A percentile compares a stretch with the other conserved stretches of the same genome.
These are phyloP conservation scores for Pythium phragmiticola DNA, from an alignment of 352 stramenopile genomes.

Conservation along the genomic window DNA sequence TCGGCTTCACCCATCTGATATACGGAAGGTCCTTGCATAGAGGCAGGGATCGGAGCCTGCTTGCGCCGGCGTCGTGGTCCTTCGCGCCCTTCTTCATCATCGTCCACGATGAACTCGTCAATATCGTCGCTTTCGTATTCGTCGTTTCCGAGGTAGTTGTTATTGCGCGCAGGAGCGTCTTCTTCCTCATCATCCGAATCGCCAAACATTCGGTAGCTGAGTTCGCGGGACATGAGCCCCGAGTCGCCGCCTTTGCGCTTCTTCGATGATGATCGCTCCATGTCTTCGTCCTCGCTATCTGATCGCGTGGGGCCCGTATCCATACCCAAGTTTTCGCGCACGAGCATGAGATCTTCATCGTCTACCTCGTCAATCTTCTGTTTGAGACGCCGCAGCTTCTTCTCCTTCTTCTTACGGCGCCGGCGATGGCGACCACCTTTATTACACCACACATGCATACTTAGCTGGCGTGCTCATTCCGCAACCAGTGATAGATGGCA, in stretches of 20 bases:
- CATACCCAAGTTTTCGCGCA: slow-evolving; percentile 89
- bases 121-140: slow-evolving; percentile 90
- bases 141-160: slow-evolving; percentile 84
- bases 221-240: slow-evolving; percentile 81
- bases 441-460: slow-evolving; percentile 1
- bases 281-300: slow-evolving; percentile 80
- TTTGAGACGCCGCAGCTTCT: slow-evolving; percentile 85
- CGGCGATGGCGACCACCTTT: slow-evolving; percentile 59
- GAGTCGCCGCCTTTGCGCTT: slow-evolving; percentile 78
- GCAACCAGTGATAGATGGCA: neutral
- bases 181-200: slow-evolving; percentile 89
- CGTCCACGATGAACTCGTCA: slow-evolving; percentile 89
- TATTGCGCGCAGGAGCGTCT: slow-evolving; percentile 59
- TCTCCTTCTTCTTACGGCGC: slow-evolving; percentile 83
- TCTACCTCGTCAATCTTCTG: slow-evolving; percentile 88
- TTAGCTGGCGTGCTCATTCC: slow-evolving; percentile 22
- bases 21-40: slow-evolving; percentile 86
- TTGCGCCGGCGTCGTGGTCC: slow-evolving; percentile 74
- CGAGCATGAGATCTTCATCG: slow-evolving; percentile 85
- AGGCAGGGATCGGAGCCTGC: slow-evolving; percentile 60
- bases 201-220: slow-evolving; percentile 88
- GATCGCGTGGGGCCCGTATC: slow-evolving; percentile 66
- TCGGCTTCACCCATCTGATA: slow-evolving; percentile 90
- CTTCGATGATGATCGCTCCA: slow-evolving; percentile 56
- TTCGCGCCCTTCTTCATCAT: slow-evolving; percentile 86